Conservation (phyloP, 441 rosid species). For the Arabidopsis hybrid region DNA sequence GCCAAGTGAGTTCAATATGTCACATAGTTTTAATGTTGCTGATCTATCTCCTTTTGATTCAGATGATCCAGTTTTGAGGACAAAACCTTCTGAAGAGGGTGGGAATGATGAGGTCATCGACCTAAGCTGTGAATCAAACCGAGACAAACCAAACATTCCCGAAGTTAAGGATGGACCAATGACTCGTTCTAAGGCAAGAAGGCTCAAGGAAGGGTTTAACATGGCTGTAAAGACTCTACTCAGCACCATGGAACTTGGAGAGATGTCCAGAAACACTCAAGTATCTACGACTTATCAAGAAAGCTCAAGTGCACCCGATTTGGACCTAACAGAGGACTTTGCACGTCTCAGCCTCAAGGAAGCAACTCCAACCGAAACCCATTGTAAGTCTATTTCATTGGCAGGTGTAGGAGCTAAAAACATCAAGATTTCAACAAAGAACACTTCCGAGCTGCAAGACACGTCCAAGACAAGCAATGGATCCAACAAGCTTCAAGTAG, state of each 20-base stretch:
- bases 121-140: no score
- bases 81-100: not conserved
- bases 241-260: not conserved
- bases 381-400: not conserved
- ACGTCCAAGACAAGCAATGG: not conserved
- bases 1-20: not conserved
- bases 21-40: not conserved
- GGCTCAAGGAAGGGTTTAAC: not conserved
- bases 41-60: conserved; percentile 5
- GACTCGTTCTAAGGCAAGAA: not conserved
- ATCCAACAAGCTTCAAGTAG: not conserved
- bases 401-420: not conserved
- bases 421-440: not conserved
- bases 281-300: not conserved
- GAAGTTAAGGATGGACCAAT: not conserved
- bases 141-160: not conserved
- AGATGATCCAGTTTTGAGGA: not conserved
- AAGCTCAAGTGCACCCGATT: not conserved
- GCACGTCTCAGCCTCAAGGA: not conserved
- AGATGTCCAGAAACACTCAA: not conserved
- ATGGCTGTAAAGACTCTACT: not conserved
- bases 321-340: not conserved
- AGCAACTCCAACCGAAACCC: not conserved
- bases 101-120: not conserved
- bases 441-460: not conserved